Evolutionary conservation across 371 early-diverging fungal species (phyloP), one percentile per base, ranked within the genome.

Genomic region (Lichtheimia hyalospora): DNA sequence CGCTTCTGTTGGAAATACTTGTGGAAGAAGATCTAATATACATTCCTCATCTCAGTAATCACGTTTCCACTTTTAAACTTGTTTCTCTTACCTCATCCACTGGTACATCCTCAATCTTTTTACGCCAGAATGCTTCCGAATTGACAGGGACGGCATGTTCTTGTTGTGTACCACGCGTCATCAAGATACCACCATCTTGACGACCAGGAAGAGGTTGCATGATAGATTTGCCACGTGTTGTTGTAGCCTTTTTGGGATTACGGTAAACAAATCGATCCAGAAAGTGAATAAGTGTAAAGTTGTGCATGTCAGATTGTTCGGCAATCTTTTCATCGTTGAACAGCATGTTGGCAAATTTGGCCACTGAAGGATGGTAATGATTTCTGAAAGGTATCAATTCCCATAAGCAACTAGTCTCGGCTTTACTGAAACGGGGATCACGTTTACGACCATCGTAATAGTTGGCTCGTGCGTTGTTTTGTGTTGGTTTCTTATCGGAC

Each of bases 191-290:
- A 54, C 75, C 85, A 73, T 73, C 79, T 43, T 70, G 68, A 49
- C 70, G 78, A 65, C 54, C 75, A 18, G 63, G 74, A 62, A 83
- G 58, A 58, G 85, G 84, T 58, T 86, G 87, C 87, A 86, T 85
- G 54, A 86, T 84, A 15, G 86, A 78, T 24, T 72, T 71, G 40
- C 83, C 86, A 56, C 82, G 82, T 23, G 80, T 73, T 0, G 58
- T 59, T 5, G 63, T 39, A n/a, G 67, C 67, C 66, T 89, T 88
- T 81, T 96, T 96, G 39, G 98, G 92, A 74, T 94, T 95, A 73
- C 96, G 93, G 81, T 89, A 96, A 8, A 95, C 94, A 79, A 98
- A 97, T 52, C 92, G 84, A 70, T 98, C 97, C 57, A 98, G 81
- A 79, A 98, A 98, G 66, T 95, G 95, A 60, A 88, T 78, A 56